phyloP scores from a whole-genome alignment of 352 stramenopile genomes.

The Pythium sukuiense region DNA sequence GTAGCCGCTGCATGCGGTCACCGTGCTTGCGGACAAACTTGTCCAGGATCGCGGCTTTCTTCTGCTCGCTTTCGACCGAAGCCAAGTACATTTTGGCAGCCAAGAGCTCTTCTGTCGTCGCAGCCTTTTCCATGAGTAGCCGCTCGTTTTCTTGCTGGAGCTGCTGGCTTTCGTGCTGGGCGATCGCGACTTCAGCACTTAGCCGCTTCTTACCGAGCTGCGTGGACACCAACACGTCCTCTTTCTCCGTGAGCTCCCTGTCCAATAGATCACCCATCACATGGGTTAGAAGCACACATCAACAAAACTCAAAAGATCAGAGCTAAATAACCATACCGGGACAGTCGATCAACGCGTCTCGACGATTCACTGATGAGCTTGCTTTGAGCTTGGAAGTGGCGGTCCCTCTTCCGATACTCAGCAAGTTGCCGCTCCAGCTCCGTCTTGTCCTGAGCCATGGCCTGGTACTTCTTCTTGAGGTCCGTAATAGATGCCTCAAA shows the following conservation, averaged over 20 bases:
- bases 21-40: constrained; percentile 81
- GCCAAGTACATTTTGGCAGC: constrained; percentile 70
- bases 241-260: constrained; percentile 57
- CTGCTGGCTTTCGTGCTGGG: constrained; percentile 51
- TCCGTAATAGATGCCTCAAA: constrained; percentile 32
- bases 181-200: constrained; percentile 56
- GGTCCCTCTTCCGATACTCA: constrained; percentile 57
- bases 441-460: constrained; percentile 59
- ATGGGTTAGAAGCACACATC: too few species aligned
- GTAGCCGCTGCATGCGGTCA: constrained; percentile 58
- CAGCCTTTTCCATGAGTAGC: constrained; percentile 61
- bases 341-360: constrained; percentile 55
- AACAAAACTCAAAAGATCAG: neutral
- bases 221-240: constrained; percentile 51
- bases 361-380: constrained; percentile 69
- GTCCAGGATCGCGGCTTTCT: constrained; percentile 74
- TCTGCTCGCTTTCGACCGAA: constrained; percentile 70
- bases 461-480: constrained; percentile 68
- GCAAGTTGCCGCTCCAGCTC: constrained; percentile 54
- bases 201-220: constrained; percentile 52
- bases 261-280: neutral
- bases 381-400: constrained; percentile 65
- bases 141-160: constrained; percentile 66
- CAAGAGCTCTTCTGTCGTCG: constrained; percentile 59
- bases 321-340: constrained; percentile 41